Evolutionary conservation across 1,139 yeast genomes (phyloP).

Genomic region (Yamadazyma dendronema): DNA sequence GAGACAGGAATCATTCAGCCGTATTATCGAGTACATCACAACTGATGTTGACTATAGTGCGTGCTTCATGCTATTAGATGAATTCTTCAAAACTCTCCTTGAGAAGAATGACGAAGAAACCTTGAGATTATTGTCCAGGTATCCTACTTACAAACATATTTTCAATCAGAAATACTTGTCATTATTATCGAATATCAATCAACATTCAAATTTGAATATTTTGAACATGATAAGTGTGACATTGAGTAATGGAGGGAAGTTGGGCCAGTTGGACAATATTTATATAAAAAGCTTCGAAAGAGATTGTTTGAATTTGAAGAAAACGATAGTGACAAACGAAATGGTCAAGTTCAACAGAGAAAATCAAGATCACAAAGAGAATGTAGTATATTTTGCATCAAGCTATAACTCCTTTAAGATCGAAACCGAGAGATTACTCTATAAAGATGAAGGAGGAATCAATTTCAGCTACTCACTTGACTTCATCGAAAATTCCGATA

Average conservation of each 20-base stretch:
- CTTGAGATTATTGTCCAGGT: slow-evolving; percentile 25
- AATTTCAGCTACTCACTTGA: slow-evolving; percentile 49
- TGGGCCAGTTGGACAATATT: slow-evolving; percentile 37
- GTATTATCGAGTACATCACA: slow-evolving; percentile 17
- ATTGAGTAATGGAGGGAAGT: slow-evolving; percentile 39
- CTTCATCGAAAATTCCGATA: slow-evolving; percentile 62
- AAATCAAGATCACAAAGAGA: slow-evolving; percentile 64
- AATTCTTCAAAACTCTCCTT: slow-evolving; percentile 31
- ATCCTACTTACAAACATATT: slow-evolving; percentile 29
- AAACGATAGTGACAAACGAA: slow-evolving; percentile 49
- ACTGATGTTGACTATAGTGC: slow-evolving; percentile 19
- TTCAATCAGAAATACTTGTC: slow-evolving; percentile 25
- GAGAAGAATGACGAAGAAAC: slow-evolving; percentile 42
- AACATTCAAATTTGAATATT: slow-evolving; percentile 25
- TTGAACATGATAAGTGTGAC: slow-evolving; percentile 35
- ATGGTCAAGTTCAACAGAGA: slow-evolving; percentile 47
- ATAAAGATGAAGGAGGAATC: slow-evolving; percentile 19
- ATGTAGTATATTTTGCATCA: slow-evolving; percentile 47
- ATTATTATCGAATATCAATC: slow-evolving; percentile 20
- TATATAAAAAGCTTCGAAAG: slow-evolving; percentile 38
- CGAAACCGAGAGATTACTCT: slow-evolving; percentile 37
- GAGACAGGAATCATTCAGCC: slow-evolving; percentile 25
- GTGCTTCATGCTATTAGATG: slow-evolving; percentile 18
- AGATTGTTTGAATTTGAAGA: slow-evolving; percentile 47
- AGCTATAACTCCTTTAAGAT: slow-evolving; percentile 45